Percentiles rank a stretch among this genome's conserved stretches.
These are phyloP conservation scores for Karstenula rhodostoma DNA, from an alignment of 2,329 filamentous ascomycete genomes.

Conservation along the genomic window DNA sequence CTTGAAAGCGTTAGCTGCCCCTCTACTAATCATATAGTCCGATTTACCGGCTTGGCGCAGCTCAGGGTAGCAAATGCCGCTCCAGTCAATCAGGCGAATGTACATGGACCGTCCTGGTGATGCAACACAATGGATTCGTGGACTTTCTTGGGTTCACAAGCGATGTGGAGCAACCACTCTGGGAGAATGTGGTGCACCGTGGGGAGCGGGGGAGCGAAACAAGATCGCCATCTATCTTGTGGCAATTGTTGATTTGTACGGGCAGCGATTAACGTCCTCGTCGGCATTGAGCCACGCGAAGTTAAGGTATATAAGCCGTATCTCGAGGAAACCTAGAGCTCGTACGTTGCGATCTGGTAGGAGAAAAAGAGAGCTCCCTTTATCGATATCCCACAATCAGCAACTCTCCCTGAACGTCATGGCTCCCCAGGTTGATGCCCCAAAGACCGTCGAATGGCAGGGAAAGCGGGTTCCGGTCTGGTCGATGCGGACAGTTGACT, in stretches of 20 bases:
- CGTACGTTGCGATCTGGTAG: constrained; percentile 17
- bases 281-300: constrained; percentile 7
- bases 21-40: constrained; percentile 5
- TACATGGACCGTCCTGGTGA: constrained; percentile 3
- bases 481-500: constrained; percentile 59
- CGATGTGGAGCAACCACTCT: constrained; percentile 26
- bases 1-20: constrained; percentile 6
- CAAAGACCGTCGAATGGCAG: constrained; percentile 41
- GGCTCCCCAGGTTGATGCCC: constrained; percentile 31
- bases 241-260: constrained; percentile 19
- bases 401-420: constrained; percentile 21
- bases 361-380: constrained; percentile 11
- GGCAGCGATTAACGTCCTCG: constrained; percentile 7
- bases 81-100: background rate
- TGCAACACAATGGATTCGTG: constrained; percentile 8
- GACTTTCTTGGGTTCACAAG: background rate
- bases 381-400: constrained; percentile 6
- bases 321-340: constrained; percentile 4
- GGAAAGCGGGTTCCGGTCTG: constrained; percentile 42
- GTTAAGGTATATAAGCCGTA: constrained; percentile 23
- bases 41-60: constrained; percentile 13
- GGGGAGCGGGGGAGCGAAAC: constrained; percentile 29
- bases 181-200: constrained; percentile 25
- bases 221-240: constrained; percentile 19
- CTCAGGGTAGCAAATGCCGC: constrained; percentile 11